phyloP scores from a whole-genome alignment of 345 rosid genomes.

The Tarenaya hassleriana region DNA sequence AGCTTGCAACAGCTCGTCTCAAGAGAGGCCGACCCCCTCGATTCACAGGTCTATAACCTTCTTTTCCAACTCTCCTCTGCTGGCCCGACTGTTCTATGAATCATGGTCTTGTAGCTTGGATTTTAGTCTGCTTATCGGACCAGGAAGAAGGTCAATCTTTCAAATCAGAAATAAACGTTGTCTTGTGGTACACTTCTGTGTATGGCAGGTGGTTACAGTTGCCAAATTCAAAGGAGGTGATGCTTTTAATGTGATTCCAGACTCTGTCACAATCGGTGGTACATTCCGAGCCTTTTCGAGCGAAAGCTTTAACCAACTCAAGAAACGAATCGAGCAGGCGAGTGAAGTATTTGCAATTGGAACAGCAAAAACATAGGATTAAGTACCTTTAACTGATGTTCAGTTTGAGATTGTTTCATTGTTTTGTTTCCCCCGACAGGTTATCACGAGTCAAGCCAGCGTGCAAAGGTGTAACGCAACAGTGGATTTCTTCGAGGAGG shows the following conservation, averaged over 20 bases:
- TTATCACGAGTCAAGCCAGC: slow-evolving; percentile 76
- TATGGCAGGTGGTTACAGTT: slow-evolving; percentile 62
- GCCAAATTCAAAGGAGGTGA: slow-evolving; percentile 76
- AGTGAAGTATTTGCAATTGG: too few species aligned
- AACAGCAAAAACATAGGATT: too few species aligned
- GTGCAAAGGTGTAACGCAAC: slow-evolving; percentile 82
- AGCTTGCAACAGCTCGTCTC: slow-evolving; percentile 86
- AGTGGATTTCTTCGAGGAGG: slow-evolving; percentile 38
- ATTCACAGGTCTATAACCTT: slow-evolving; percentile 62
- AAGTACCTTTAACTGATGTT: background rate
- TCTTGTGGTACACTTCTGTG: too few species aligned
- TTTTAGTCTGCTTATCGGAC: too few species aligned
- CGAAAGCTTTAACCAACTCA: slow-evolving; percentile 50
- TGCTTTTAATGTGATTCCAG: slow-evolving; percentile 81
- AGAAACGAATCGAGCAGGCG: slow-evolving; percentile 73
- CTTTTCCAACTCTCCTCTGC: background rate
- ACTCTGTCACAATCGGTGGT: slow-evolving; percentile 81
- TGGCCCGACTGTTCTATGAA: too few species aligned
- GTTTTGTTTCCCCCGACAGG: slow-evolving; percentile 34
- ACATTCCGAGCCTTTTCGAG: slow-evolving; percentile 76
- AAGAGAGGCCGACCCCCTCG: slow-evolving; percentile 83
- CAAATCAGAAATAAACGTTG: too few species aligned
- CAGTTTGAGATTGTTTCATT: background rate
- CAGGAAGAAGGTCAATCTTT: too few species aligned
- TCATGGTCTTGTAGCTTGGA: too few species aligned